These are phyloP conservation scores for Russula compacta DNA, from an alignment of 768 basidiomycete species.

Conservation along the genomic window DNA sequence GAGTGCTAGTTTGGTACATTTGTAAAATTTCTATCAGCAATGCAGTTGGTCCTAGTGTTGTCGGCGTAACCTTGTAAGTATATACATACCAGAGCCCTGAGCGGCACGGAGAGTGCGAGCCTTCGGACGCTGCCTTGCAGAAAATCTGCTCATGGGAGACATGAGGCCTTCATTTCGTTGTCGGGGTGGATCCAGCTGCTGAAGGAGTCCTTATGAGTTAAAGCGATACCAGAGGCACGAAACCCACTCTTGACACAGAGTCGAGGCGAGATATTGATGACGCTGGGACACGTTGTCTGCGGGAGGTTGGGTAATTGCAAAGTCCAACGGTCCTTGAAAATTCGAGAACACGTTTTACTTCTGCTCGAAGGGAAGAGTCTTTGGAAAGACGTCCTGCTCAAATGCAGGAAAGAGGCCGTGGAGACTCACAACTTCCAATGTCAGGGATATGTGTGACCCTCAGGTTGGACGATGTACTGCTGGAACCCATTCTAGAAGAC, in stretches of 20 bases:
- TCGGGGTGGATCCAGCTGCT: not conserved
- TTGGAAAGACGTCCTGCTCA: not conserved
- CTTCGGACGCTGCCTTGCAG: not conserved
- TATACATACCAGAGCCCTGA: not conserved
- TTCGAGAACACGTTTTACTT: conserved; percentile 9
- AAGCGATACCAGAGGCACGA: not conserved
- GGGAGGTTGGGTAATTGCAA: conserved; percentile 7
- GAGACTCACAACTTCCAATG: not conserved
- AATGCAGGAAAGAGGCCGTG: not conserved
- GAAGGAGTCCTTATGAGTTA: not conserved
- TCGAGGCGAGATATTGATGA: not conserved
- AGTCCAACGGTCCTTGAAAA: conserved; percentile 13
- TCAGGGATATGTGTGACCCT: not conserved
- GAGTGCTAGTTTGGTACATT: not conserved
- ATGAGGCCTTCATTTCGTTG: not conserved
- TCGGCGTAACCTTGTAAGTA: not conserved
- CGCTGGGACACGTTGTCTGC: not conserved
- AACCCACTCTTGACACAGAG: not conserved
- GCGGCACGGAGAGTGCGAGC: not conserved
- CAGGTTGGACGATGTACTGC: not conserved
- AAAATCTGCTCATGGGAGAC: not conserved
- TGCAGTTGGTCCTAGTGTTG: not conserved
- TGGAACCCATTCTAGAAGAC: not conserved
- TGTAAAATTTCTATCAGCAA: not conserved
- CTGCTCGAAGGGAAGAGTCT: conserved; percentile 7